These are phyloP conservation scores for Lavandula angustifolia DNA, from an alignment of 257 asterid species.

Conservation along the genomic window DNA sequence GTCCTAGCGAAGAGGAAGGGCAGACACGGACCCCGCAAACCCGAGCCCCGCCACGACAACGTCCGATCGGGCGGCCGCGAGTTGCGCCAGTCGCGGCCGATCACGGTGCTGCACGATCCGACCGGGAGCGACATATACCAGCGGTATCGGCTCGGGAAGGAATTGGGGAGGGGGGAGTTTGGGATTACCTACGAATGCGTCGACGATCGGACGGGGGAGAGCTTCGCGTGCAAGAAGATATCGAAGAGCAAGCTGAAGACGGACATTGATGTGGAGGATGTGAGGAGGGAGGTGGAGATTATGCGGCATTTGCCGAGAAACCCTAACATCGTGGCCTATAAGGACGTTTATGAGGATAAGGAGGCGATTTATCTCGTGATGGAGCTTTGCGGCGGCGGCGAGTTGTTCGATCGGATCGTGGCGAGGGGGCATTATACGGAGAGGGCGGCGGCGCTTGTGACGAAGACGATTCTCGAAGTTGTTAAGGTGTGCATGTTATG, in stretches of 20 bases:
- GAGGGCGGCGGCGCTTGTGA: slow-evolving; percentile 71
- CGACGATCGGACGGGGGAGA: slow-evolving; percentile 45
- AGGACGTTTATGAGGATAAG: slow-evolving; percentile 72
- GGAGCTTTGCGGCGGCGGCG: slow-evolving; percentile 95
- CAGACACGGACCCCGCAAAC: not conserved
- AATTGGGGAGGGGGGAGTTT: slow-evolving; percentile 86
- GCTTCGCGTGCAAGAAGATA: slow-evolving; percentile 77
- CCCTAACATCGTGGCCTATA: slow-evolving; percentile 72
- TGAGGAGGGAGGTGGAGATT: slow-evolving; percentile 78
- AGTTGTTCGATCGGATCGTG: slow-evolving; percentile 78
- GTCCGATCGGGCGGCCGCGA: slow-evolving; percentile 24
- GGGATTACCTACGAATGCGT: slow-evolving; percentile 77
- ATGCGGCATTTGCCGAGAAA: slow-evolving; percentile 79
- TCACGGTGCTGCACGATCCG: slow-evolving; percentile 50
- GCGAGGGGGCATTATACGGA: slow-evolving; percentile 78
- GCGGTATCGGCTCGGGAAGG: slow-evolving; percentile 63
- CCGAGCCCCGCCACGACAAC: not conserved
- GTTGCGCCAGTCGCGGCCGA: slow-evolving; percentile 41
- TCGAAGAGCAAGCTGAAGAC: slow-evolving; percentile 67
- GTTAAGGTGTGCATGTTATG: slow-evolving; percentile 49
- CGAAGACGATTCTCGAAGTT: slow-evolving; percentile 82
- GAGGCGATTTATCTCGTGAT: slow-evolving; percentile 76
- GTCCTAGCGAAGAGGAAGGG: slow-evolving; percentile 40
- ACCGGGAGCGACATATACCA: slow-evolving; percentile 45
- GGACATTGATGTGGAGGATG: slow-evolving; percentile 77